Evolutionary conservation across 2,329 filamentous ascomycete species (phyloP).

Genomic region (Penicillium psychrosexuale): DNA sequence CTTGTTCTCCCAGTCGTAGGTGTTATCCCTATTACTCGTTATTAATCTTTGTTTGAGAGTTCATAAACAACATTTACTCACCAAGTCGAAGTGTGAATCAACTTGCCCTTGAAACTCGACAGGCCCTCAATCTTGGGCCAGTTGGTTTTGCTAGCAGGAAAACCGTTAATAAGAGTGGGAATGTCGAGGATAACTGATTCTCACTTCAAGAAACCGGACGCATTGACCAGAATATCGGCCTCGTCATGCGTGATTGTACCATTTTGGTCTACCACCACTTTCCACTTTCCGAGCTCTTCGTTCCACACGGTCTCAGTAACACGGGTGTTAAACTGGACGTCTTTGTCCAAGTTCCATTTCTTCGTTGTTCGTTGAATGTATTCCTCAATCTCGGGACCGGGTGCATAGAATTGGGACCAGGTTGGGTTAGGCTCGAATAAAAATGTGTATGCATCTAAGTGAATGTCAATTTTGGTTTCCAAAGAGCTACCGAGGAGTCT

Average conservation of each 20-base stretch:
- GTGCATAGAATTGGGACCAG: slow-evolving; percentile 44
- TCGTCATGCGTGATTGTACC: slow-evolving; percentile 28
- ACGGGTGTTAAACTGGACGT: slow-evolving; percentile 38
- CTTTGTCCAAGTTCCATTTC: slow-evolving; percentile 41
- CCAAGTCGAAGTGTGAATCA: slow-evolving; percentile 34
- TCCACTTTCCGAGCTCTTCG: slow-evolving; percentile 36
- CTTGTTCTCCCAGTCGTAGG: slow-evolving; percentile 20
- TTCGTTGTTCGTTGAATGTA: slow-evolving; percentile 41
- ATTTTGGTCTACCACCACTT: slow-evolving; percentile 30
- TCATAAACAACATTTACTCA: not conserved
- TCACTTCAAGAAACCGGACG: slow-evolving; percentile 20
- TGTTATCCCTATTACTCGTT: slow-evolving; percentile 16
- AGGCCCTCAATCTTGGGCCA: slow-evolving; percentile 31
- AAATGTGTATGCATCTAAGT: slow-evolving; percentile 33
- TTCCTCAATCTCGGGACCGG: slow-evolving; percentile 41
- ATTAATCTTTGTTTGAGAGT: too few relatives aligned
- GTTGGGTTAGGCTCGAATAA: slow-evolving; percentile 45
- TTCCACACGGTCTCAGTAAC: slow-evolving; percentile 42
- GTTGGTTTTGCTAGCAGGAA: slow-evolving; percentile 9
- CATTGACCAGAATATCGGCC: slow-evolving; percentile 40
- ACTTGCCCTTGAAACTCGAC: slow-evolving; percentile 27
- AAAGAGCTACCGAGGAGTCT: slow-evolving; percentile 13
- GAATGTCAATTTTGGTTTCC: not conserved
- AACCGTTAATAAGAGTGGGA: not conserved
- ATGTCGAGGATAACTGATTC: not conserved